phyloP scores from a whole-genome alignment of 805 yeast species.

The Metschnikowia lunata region DNA sequence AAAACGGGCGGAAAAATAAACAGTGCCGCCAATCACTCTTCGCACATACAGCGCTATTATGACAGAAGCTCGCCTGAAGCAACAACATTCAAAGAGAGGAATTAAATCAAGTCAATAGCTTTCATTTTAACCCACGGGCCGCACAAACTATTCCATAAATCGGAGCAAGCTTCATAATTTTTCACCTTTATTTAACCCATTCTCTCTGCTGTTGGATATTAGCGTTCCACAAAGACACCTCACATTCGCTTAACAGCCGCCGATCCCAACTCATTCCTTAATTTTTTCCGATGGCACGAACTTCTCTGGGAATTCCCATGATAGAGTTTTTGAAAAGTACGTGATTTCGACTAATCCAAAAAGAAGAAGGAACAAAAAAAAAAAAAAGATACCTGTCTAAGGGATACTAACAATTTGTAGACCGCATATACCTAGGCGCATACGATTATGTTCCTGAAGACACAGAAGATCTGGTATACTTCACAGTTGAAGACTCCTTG shows the following conservation, averaged over 20 bases:
- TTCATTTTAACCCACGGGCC: too few species aligned
- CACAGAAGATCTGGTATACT: slow-evolving; percentile 70
- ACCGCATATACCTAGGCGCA: slow-evolving; percentile 84
- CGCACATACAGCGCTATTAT: slow-evolving; percentile 3
- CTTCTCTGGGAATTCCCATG: slow-evolving; percentile 27
- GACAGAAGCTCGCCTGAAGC: too few species aligned
- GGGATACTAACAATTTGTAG: slow-evolving; percentile 28
- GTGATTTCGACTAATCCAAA: slow-evolving; percentile 15
- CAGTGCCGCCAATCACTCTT: slow-evolving; percentile 1
- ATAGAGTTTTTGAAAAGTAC: slow-evolving; percentile 42
- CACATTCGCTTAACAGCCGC: too few species aligned
- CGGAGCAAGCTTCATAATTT: too few species aligned
- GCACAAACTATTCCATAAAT: too few species aligned
- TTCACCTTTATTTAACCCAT: too few species aligned
- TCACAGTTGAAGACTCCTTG: slow-evolving; percentile 87
- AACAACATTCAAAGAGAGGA: too few species aligned
- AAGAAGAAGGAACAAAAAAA: not conserved
- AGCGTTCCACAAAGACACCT: too few species aligned
- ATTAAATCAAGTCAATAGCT: too few species aligned
- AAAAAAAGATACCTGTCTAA: too few species aligned
- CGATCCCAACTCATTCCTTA: too few species aligned
- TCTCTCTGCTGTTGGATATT: too few species aligned
- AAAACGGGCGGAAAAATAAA: slow-evolving; percentile 10
- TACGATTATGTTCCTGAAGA: slow-evolving; percentile 76
- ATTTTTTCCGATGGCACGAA: not conserved